Percentiles rank a stretch among this genome's conserved stretches.
Evolutionary conservation across 1,139 yeast genomes (phyloP).

Genomic region (Zhuliangozyma blackwelliae): DNA sequence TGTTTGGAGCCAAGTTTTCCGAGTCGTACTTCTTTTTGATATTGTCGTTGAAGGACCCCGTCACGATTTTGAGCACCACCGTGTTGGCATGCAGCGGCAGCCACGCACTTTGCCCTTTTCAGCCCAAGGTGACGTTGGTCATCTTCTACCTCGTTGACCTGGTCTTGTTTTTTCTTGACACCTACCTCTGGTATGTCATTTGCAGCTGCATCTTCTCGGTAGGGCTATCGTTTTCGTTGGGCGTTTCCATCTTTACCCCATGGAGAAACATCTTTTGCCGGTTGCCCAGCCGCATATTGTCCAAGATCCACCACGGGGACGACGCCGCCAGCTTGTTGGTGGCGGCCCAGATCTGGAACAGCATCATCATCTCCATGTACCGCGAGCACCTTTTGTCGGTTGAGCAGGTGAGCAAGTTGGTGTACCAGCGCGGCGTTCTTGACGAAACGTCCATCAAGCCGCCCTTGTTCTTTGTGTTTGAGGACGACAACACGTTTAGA

Average conservation of each 20-base stretch:
- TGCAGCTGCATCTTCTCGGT: conserved; percentile 76
- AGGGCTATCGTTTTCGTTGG: conserved; percentile 62
- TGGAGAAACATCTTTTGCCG: conserved; percentile 79
- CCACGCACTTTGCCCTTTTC: conserved; percentile 50
- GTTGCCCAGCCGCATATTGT: conserved; percentile 66
- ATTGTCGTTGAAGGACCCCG: conserved; percentile 73
- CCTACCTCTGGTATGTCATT: conserved; percentile 84
- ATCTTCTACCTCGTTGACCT: conserved; percentile 64
- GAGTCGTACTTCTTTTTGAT: conserved; percentile 84
- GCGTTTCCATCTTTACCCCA: conserved; percentile 80
- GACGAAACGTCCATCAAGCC: conserved; percentile 42
- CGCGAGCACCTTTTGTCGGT: conserved; percentile 73
- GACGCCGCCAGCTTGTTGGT: conserved; percentile 18
- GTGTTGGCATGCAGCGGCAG: conserved; percentile 60
- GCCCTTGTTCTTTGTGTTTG: conserved; percentile 71
- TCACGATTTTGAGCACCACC: conserved; percentile 60
- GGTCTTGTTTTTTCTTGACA: conserved; percentile 74
- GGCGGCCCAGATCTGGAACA: conserved; percentile 78
- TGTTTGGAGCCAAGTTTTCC: conserved; percentile 65
- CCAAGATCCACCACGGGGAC: conserved; percentile 54
- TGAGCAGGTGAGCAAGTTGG: conserved; percentile 59
- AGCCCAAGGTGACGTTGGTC: conserved; percentile 52
- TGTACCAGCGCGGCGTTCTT: conserved; percentile 39
- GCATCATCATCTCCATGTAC: conserved; percentile 69
- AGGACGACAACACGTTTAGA: conserved; percentile 52